Evolutionary conservation across 2,329 filamentous ascomycete species (phyloP).

Genomic region (Rutstroemia sp.): DNA sequence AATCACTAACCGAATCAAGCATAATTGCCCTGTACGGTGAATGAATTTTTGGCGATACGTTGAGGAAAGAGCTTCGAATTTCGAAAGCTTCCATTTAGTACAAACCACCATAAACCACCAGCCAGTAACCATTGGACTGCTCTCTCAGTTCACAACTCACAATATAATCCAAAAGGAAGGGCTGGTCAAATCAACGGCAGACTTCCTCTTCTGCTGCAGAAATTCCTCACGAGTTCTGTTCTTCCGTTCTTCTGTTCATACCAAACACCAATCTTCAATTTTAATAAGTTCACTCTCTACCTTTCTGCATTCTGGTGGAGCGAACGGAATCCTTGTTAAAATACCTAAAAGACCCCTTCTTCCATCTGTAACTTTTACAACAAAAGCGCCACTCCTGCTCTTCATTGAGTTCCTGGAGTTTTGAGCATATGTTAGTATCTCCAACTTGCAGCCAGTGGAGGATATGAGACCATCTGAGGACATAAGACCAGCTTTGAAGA

Average conservation of each 20-base stretch:
- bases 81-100: not conserved
- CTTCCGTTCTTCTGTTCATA: not conserved
- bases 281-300: constrained; percentile 6
- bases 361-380: constrained; percentile 7
- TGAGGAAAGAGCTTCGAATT: constrained; percentile 1
- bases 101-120: not conserved
- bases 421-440: constrained; percentile 14
- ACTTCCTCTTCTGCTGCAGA: not conserved
- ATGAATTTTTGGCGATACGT: constrained; percentile 10
- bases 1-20: constrained; percentile 7
- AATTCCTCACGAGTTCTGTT: not conserved
- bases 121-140: no score
- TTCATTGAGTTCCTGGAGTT: constrained; percentile 31
- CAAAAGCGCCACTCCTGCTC: constrained; percentile 27
- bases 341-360: constrained; percentile 1
- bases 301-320: constrained; percentile 10
- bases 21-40: constrained; percentile 2
- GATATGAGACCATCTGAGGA: not conserved
- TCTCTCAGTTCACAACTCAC: no score
- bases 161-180: not conserved
- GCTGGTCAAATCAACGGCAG: not conserved
- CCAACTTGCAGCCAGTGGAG: not conserved
- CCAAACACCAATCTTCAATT: not conserved
- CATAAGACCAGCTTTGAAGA: not conserved
- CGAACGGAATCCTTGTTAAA: constrained; percentile 3